phyloP scores from a whole-genome alignment of 768 basidiomycete genomes.

The Hypholoma sublateritium region DNA sequence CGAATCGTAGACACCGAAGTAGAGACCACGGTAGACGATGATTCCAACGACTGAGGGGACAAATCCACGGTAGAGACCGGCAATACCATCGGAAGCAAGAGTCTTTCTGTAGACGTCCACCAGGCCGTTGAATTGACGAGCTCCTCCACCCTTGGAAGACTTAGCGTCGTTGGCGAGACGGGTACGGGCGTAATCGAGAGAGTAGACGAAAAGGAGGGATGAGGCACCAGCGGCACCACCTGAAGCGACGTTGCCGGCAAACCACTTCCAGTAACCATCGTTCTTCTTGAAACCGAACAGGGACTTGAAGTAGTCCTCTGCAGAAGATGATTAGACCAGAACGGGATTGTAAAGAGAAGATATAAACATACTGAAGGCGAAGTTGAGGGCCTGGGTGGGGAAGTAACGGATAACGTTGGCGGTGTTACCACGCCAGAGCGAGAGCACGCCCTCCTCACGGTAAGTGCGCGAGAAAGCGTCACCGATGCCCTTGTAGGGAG shows the following conservation, averaged over 20 bases:
- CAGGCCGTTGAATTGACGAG: slow-evolving; percentile 98
- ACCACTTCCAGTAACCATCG: slow-evolving; percentile 98
- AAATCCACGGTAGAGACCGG: slow-evolving; percentile 99
- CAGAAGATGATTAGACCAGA: slow-evolving; percentile 13
- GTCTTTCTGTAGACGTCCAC: slow-evolving; percentile 98
- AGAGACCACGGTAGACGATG: slow-evolving; percentile 99
- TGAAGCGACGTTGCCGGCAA: slow-evolving; percentile 95
- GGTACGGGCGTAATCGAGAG: slow-evolving; percentile 98
- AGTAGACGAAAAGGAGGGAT: slow-evolving; percentile 99
- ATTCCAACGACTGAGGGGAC: slow-evolving; percentile 99
- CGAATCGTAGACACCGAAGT: slow-evolving; percentile 96
- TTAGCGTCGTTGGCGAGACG: slow-evolving; percentile 98
- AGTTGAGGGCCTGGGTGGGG: slow-evolving; percentile 99
- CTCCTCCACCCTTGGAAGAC: slow-evolving; percentile 86
- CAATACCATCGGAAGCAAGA: slow-evolving; percentile 94
- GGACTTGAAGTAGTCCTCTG: slow-evolving; percentile 99
- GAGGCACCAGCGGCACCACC: slow-evolving; percentile 99
- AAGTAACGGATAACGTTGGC: slow-evolving; percentile 99
- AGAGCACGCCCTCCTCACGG: slow-evolving; percentile 90
- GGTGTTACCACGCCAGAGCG: slow-evolving; percentile 99
- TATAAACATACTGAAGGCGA: slow-evolving; percentile 87
- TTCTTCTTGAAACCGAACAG: slow-evolving; percentile 98
- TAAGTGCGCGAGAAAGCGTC: slow-evolving; percentile 95
- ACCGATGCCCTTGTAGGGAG: slow-evolving; percentile 93
- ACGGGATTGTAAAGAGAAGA: background rate